Base-by-base conservation (phyloP, 305 asterid genomes). In the Plantago coronopus region DNA sequence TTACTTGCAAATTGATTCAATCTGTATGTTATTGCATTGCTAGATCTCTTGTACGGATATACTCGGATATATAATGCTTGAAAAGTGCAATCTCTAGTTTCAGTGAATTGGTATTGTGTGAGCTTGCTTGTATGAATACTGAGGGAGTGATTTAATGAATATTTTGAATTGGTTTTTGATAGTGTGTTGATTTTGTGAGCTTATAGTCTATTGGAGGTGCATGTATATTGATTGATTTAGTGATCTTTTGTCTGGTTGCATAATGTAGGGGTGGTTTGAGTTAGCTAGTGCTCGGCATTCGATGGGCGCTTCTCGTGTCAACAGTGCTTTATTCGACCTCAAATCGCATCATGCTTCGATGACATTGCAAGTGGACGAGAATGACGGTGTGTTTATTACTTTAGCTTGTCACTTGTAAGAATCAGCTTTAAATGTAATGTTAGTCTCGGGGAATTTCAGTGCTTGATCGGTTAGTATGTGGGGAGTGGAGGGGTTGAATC, bases 301-400 rank as follows among this genome's bases (percentile, higher is more conserved):
- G 0, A 86, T 89, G 97, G 95, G 97, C n/a, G 60, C 85, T 55
- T 80, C 88, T 45, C 95, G 95, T 53, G 75, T 89, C 72, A 83
- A 73, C 65, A 74, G 87, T 64, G 62, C 85, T 62, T 66, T 81
- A 68, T 82, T 83, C 63, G 79, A 87, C 72, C 93, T 76, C 78
- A 87, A 89, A 65, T 57, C 79, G 47, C 97, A 87, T 75, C 68
- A 70, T 54, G 93, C 97, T 65, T 74, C 95, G 42, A 87, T 95
- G 45, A 73, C 83, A 40, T 53, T 89, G 74, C 79, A 72, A 68
- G 67, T 83, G 47, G 23, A 77, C 16, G 51, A 38, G 62, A 59
- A 31, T 45, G 63, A 62, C 54, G 93, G 88, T 84, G 42, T 13
- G 42, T 9, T 34, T 10, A 1, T 7, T 34, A 78, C 17, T 48